Evolutionary conservation across 1,139 yeast genomes (phyloP).

Genomic region (Arxiozyma telluris): DNA sequence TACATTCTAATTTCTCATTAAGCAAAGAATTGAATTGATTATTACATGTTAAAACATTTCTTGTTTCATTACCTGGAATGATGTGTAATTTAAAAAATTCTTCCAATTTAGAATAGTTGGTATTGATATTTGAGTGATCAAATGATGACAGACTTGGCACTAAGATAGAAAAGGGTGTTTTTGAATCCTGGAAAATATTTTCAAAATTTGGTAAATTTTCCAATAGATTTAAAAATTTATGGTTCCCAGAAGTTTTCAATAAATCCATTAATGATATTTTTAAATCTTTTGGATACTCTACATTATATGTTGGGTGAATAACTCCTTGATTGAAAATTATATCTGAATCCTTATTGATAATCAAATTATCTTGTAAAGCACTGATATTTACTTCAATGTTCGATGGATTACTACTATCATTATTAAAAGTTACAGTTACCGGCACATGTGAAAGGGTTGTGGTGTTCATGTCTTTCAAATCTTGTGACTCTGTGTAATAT

Average conservation of each 20-base stretch:
- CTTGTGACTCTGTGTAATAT: constrained; percentile 55
- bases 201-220: constrained; percentile 23
- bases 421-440: constrained; percentile 9
- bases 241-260: constrained; percentile 41
- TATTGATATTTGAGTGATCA: constrained; percentile 26
- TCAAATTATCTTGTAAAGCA: constrained; percentile 25
- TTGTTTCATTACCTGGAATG: constrained; percentile 46
- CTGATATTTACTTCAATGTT: constrained; percentile 16
- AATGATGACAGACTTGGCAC: constrained; percentile 63
- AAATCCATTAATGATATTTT: constrained; percentile 50
- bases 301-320: constrained; percentile 55
- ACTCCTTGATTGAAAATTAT: constrained; percentile 79
- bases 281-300: constrained; percentile 51
- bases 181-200: constrained; percentile 13
- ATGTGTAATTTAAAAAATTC: constrained; percentile 61
- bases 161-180: constrained; percentile 48
- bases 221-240: constrained; percentile 43
- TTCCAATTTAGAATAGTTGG: constrained; percentile 35
- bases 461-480: constrained; percentile 22
- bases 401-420: constrained; percentile 1
- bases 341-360: constrained; percentile 45
- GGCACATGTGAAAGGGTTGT: constrained; percentile 34
- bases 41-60: constrained; percentile 38
- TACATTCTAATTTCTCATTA: constrained; percentile 38
- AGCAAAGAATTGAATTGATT: constrained; percentile 38